Percentiles rank a stretch among this genome's conserved stretches.
phyloP scores from a whole-genome alignment of 2,329 filamentous ascomycete species.

The Allantophomopsis cytisporea region DNA sequence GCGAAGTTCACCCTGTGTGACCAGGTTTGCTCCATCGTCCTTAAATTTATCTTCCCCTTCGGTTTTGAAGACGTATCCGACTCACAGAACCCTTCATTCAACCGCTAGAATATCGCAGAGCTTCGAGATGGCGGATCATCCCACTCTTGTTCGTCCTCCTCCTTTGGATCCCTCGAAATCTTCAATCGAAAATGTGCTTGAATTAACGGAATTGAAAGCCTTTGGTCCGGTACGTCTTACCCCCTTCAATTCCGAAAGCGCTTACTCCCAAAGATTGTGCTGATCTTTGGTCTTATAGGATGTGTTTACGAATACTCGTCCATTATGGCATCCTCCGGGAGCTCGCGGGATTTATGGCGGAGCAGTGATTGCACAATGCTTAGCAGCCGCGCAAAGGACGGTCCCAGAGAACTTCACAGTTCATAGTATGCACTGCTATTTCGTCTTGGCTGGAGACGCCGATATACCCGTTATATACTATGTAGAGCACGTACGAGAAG shows the following conservation, averaged over 20 bases:
- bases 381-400: constrained; percentile 78
- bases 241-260: neutral
- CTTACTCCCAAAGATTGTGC: neutral
- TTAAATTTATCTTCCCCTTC: too few relatives aligned
- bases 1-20: too few relatives aligned
- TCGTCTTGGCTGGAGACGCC: constrained; percentile 78
- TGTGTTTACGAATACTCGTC: constrained; percentile 88
- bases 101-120: too few relatives aligned
- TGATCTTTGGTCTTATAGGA: constrained; percentile 35
- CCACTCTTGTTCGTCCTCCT: constrained; percentile 63
- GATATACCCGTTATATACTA: constrained; percentile 86
- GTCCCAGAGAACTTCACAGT: constrained; percentile 69
- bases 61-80: too few relatives aligned
- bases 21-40: too few relatives aligned
- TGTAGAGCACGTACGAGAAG: constrained; percentile 86
- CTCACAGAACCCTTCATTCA: too few relatives aligned
- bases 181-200: constrained; percentile 78
- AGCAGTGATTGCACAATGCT: constrained; percentile 82
- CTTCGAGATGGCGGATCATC: constrained; percentile 15
- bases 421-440: constrained; percentile 99
- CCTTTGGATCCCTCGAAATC: constrained; percentile 59
- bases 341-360: constrained; percentile 91
- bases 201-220: constrained; percentile 66
- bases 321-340: constrained; percentile 82
- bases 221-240: constrained; percentile 51